phyloP scores from a whole-genome alignment of 2,329 filamentous ascomycete species.

The Fusarium buxicola region DNA sequence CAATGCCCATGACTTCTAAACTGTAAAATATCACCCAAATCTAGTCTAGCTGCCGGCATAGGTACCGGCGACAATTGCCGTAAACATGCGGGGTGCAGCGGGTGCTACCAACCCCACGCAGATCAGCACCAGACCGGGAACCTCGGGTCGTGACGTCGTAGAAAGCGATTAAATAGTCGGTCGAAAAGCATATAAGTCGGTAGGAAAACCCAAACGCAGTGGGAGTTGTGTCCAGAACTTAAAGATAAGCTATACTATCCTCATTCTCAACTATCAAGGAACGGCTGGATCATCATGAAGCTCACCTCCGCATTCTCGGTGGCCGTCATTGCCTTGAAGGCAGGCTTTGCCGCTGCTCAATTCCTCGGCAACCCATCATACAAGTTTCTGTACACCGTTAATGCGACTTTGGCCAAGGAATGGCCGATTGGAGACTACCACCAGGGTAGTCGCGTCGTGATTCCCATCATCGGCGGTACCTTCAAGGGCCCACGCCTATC shows the following conservation, averaged over 20 bases:
- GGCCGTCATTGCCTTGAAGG: not conserved
- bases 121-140: not conserved
- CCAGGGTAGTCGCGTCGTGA: conserved; percentile 39
- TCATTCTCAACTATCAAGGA: not conserved
- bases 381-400: conserved; percentile 41
- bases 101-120: no score
- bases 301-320: conserved; percentile 6
- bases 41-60: not conserved
- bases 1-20: no score
- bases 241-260: no score
- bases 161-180: no score
- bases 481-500: conserved; percentile 52
- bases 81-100: conserved; percentile 15
- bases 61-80: conserved; percentile 31
- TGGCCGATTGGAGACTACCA: conserved; percentile 42
- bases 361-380: conserved; percentile 30
- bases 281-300: conserved; percentile 21
- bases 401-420: conserved; percentile 34
- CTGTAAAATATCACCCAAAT: no score
- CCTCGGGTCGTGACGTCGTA: no score
- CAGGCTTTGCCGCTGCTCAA: conserved; percentile 21
- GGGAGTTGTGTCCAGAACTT: no score
- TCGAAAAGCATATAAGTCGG: no score
- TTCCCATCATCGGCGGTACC: conserved; percentile 51
- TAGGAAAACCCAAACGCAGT: no score